Base-by-base conservation (phyloP, 768 basidiomycete species). In the Suillus tomentosus region DNA sequence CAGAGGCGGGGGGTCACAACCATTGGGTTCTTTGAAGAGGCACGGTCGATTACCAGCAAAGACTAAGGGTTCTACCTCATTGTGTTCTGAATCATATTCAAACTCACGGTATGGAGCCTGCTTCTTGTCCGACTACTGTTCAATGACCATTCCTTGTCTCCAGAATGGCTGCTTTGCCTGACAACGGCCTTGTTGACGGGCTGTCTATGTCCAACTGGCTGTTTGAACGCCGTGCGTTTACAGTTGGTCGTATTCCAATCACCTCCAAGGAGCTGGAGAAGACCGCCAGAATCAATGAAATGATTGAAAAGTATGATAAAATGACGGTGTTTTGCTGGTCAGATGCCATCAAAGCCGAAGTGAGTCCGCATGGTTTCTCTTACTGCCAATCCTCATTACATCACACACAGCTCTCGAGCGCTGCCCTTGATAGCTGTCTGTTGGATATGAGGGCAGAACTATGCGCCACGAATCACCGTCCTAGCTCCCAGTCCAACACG, bases 261-360 rank as follows among this genome's bases (percentile, higher is more conserved):
- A 2, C 3, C 36, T 14, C 22, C 15, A 1, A 7, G 1, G 34
- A 37, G 14, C 39, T 7, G 6, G 19, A 19, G 31, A 22, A 15
- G 1, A 15, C 17, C 2, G 13, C 50, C 2, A 57, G 39, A 10
- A 39, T 62, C 3, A 62, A 62, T 3, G 36, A 24, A 14, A 60
- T 36, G 39, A n/a, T 62, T 5, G 1, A 55, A 36, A 36, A 17
- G 27, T 61, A 62, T 8, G 57, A 62, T 31, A 2, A 27, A n/a
- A 62, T 57, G 54, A 62, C 61, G 9, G 39, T 8, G 14, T 62
- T 62, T 40, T 22, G 9, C 22, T 62, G 61, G 61, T 55, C 61
- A 1, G 27, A 57, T 14, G 2, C 8, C 3, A 34, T 34, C 1
- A 14, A 61, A 27, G 1, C 14, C 2, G 31, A 9, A 13, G 61